phyloP scores from a whole-genome alignment of 345 rosid genomes.

The Eucalyptus sp. region DNA sequence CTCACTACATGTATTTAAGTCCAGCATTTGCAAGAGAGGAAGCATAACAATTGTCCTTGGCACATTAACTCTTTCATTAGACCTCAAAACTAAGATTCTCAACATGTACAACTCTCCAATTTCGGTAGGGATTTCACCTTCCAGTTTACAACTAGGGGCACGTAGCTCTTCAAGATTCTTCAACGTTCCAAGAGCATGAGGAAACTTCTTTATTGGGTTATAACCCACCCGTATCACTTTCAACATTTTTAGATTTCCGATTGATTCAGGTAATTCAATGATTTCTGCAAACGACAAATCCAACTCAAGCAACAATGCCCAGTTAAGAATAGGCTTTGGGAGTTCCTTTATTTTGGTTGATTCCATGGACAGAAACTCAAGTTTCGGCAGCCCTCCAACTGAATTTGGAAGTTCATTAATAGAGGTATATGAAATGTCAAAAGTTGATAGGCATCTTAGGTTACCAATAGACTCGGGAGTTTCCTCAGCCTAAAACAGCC shows the following conservation, averaged over 20 bases:
- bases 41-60: not conserved
- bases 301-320: not conserved
- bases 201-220: not conserved
- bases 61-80: fast-evolving
- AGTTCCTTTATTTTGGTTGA: not conserved
- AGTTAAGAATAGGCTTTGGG: not conserved
- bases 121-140: not conserved
- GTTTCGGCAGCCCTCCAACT: not conserved
- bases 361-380: not conserved
- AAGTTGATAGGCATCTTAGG: not conserved
- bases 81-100: not conserved
- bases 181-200: not conserved
- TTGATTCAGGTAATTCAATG: not conserved
- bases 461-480: not conserved
- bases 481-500: not conserved
- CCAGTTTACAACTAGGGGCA: not conserved
- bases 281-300: not conserved
- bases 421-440: not conserved
- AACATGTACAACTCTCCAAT: not conserved
- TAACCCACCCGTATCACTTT: not conserved
- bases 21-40: not conserved
- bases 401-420: not conserved
- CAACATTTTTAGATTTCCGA: not conserved
- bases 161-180: not conserved
- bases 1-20: not conserved